Base-by-base conservation (phyloP, 73 alveolate species). In the Effrenium voratum region DNA sequence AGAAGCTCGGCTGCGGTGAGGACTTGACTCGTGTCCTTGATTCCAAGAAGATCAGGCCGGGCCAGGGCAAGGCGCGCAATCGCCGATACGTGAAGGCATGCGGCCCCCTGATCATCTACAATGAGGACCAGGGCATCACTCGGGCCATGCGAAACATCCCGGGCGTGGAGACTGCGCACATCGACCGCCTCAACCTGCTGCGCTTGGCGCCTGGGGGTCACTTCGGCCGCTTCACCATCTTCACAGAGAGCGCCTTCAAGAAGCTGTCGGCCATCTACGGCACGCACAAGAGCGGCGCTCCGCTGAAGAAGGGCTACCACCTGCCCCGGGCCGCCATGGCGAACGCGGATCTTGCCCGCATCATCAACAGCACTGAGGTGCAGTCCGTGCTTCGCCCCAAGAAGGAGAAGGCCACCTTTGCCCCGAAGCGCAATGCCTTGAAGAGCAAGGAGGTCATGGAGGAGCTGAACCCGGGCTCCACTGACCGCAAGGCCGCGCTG, bases 191-290 rank as follows among this genome's bases (percentile, higher is more conserved):
- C 83, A 99, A 99, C 99, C 99, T 99, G 99, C 99, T 99, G 93
- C 99, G 99, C 98, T 98, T 99, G 86, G 99, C 99, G 91, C 99
- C 99, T 15, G 99, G 99, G 86, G 99, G 99, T 59, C 99, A 98
- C 98, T 98, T 99, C 80, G 99, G 99, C 59, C 99, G 99, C 99
- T 99, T 99, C 98, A 95, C 99, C 81, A 98, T 99, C 99, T 99
- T 99, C 99, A 93, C 98, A 0, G 98, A 93, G 98, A 30, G 93
- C 49, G 98, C 98, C 81, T 93, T 93, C 98, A 93, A 73, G 93
- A 80, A 47, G 91, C 46, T 80, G 91, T 80, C 91, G 30, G 91
- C 41, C 72, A 80, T 80, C 91, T 80, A 80, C 32, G 91, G 91
- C 44, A 80, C 91, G 46, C 91, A 3, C 72, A 82, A 82, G 75